phyloP scores from a whole-genome alignment of 225 moss, liverwort and hornwort genomes.

The Thuidium tamariscinum region DNA sequence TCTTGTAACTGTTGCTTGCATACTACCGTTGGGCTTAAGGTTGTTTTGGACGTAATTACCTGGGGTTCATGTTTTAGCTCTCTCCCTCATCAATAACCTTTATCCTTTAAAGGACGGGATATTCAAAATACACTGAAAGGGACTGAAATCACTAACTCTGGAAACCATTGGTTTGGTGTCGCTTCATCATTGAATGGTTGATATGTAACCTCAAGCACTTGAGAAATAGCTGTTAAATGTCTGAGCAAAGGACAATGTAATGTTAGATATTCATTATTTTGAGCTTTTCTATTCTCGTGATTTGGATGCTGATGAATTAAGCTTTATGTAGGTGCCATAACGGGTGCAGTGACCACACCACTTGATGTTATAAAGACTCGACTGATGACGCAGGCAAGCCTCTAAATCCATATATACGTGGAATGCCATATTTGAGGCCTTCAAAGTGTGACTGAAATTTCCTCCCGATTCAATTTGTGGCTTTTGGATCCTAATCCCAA shows the following conservation, averaged over 20 bases:
- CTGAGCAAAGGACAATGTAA: background rate
- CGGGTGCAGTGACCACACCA: slow-evolving; percentile 95
- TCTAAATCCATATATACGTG: background rate
- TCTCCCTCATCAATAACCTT: background rate
- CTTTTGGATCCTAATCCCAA: background rate
- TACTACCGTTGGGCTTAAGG: background rate
- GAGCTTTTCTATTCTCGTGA: background rate
- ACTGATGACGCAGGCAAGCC: slow-evolving; percentile 74
- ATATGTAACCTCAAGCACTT: background rate
- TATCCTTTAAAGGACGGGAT: background rate
- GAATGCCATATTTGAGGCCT: background rate
- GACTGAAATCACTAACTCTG: background rate
- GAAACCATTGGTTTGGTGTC: background rate
- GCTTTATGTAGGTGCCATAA: slow-evolving; percentile 65
- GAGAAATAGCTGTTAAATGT: background rate
- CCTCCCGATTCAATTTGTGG: background rate
- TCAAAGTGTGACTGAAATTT: background rate
- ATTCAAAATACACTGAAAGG: background rate
- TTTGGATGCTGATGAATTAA: background rate
- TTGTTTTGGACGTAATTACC: background rate
- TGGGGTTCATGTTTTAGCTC: background rate
- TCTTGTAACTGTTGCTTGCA: background rate
- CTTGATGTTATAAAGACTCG: slow-evolving; percentile 99
- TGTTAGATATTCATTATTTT: background rate
- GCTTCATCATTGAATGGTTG: background rate